Base-by-base conservation (phyloP, 1,139 yeast species). In the Candida dubliniensis region DNA sequence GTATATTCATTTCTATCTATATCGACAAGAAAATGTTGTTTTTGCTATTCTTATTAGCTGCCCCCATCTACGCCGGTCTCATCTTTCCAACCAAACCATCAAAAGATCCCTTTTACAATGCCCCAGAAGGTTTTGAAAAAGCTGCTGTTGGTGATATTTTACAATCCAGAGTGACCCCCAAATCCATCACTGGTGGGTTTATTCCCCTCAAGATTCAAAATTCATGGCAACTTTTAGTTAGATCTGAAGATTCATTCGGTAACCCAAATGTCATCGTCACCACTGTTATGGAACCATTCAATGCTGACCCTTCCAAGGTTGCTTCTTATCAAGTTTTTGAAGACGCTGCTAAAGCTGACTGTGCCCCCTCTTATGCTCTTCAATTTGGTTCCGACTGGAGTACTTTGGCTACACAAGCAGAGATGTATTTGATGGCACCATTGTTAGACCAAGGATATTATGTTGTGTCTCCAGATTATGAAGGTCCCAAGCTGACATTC, bases 401-500 rank as follows among this genome's bases (percentile, higher is more conserved):
- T 14, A 46, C 49, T 4, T 31, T 44, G 9, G 23, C 34, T 26
- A 44, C 50, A 4, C 48, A 47, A 36, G 14, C 34, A 13, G 74
- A 69, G 49, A 60, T 64, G 61, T 42, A 52, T 18, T 49, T 64
- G 24, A 54, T 67, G 27, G 58, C 57, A 42, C 47, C 54, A 6
- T 58, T 61, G 13, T 56, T 71, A 38, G 51, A 61, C 34, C 49
- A 59, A 44, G 72, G 72, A 15, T 70, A 64, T 53, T 65, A 56
- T 44, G 71, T 71, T 5, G 61, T 63, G 2, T 51, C 60, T 15
- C 66, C 76, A 2, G 76, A 71, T 51, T 55, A 60, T 52, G 63
- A 66, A 41, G 71, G 71, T 7, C 61, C 58, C 2, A 48, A 57
- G 9, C 55, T 55, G 3, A 62, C 65, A 1, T 71, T 66, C 42